Evolutionary conservation across 495 filamentous ascomycete species (phyloP), one percentile per base, ranked within the genome.

Genomic region (Cercophora samala): DNA sequence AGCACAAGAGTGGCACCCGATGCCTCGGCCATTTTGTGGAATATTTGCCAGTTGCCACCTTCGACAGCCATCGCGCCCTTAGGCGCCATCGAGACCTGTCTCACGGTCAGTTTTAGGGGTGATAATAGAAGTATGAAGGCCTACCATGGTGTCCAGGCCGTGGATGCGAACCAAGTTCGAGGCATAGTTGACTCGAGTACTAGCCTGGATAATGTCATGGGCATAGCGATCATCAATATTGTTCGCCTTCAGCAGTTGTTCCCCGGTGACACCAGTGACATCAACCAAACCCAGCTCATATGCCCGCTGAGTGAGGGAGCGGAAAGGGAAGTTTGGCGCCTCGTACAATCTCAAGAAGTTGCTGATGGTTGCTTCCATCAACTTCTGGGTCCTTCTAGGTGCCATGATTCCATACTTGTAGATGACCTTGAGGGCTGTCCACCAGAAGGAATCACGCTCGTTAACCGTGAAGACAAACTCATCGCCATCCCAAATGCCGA

Each of bases 11-110:
- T 74, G 1, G 90, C 89, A 1, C 79, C 75, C 8, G 91, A 86
- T 4, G 81, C 77, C 46, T 87, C 81, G 13, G 92, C 78, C 91
- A 97, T 97, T 21, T 85, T 81, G 1, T 87, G 84, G 72, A 99
- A 99, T 54, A 98, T 97, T 74, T 87, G 89, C 94, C 93, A 99
- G 72, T 99, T 99, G 2, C 95, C 95, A 2, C 93, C 93, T 8
- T 86, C 78, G 6, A 99, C 84, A 5, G 88, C 78, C 70, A 93
- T 86, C 0, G 93, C 91, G 5, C 92, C 92, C 60, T 95, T 90
- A 0, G 93, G 88, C 1, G 93, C 91, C 91, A 98, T 92, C 2
- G 81, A 76, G 54, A 46, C 37, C 37, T 46, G 37, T 46, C 6
- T 9, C 15, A 17, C 8, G 8, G 37, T 46, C 11, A 46, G 15